phyloP scores from a whole-genome alignment of 768 basidiomycete species.

The Mycena capillaripes region DNA sequence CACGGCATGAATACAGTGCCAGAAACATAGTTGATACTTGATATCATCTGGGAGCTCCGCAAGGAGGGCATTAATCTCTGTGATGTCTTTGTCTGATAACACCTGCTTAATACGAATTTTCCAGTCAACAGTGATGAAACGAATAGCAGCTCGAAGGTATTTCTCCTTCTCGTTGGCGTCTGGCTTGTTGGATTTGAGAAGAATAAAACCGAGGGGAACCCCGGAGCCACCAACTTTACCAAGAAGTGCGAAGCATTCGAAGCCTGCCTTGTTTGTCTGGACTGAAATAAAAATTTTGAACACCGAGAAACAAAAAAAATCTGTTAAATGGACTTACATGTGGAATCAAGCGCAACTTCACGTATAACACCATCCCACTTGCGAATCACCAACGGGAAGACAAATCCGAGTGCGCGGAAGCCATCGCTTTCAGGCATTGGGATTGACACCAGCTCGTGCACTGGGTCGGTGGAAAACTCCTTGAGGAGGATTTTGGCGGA shows the following conservation, averaged over 20 bases:
- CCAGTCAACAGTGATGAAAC: background rate
- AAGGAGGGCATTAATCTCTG: background rate
- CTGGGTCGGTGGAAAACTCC: constrained; percentile 9
- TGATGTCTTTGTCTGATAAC: background rate
- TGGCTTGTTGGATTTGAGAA: background rate
- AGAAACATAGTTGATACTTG: background rate
- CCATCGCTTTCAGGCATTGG: constrained; percentile 15
- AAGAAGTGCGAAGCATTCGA: constrained; percentile 3
- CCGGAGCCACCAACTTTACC: background rate
- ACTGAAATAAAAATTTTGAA: background rate
- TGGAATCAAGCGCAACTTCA: constrained; percentile 40
- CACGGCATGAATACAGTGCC: background rate
- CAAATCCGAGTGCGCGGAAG: constrained; percentile 8
- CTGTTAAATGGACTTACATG: constrained; percentile 29
- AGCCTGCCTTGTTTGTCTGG: background rate
- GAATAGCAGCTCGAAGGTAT: background rate
- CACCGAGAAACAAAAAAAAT: background rate
- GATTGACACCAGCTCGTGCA: background rate
- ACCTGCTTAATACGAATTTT: background rate
- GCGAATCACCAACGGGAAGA: constrained; percentile 28
- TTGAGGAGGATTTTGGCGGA: constrained; percentile 35
- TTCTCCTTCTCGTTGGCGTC: background rate
- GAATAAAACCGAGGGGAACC: background rate
- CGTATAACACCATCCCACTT: constrained; percentile 35
- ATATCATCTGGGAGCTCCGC: background rate